These are phyloP conservation scores for Phlegmacium glaucopus DNA, from an alignment of 768 basidiomycete genomes.

Conservation along the genomic window DNA sequence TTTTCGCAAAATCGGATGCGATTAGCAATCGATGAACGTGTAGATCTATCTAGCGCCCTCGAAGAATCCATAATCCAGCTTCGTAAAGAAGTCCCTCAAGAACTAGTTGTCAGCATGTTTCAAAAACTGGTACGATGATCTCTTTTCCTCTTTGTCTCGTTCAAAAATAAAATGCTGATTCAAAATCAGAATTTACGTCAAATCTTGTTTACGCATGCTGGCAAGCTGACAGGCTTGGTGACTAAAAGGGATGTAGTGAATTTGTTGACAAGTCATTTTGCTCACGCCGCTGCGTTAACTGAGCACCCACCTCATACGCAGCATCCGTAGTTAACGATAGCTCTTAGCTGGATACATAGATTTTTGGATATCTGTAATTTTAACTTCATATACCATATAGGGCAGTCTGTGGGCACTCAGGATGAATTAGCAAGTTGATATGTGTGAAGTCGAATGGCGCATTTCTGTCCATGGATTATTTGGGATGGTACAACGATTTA, in stretches of 20 bases:
- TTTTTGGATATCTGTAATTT: neutral
- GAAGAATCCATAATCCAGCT: slow-evolving; percentile 58
- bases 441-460: too few relatives aligned
- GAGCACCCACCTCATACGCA: slow-evolving; percentile 10
- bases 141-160: neutral
- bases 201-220: slow-evolving; percentile 60
- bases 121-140: slow-evolving; percentile 54
- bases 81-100: slow-evolving; percentile 65
- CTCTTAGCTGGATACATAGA: neutral
- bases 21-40: slow-evolving; percentile 23
- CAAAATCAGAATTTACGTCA: slow-evolving; percentile 59
- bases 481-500: too few relatives aligned
- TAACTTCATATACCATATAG: neutral
- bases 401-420: too few relatives aligned
- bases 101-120: slow-evolving; percentile 71
- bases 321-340: slow-evolving; percentile 4
- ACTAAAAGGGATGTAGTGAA: slow-evolving; percentile 67
- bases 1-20: slow-evolving; percentile 33
- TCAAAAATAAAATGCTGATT: neutral
- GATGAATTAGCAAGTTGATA: too few relatives aligned
- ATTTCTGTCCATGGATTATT: too few relatives aligned
- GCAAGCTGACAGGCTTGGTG: slow-evolving; percentile 59
- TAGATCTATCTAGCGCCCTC: slow-evolving; percentile 37
- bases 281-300: slow-evolving; percentile 44
- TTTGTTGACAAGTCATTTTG: slow-evolving; percentile 54